Evolutionary conservation across 805 yeast species (phyloP).

Genomic region (Schizosaccharomyces lindneri): DNA sequence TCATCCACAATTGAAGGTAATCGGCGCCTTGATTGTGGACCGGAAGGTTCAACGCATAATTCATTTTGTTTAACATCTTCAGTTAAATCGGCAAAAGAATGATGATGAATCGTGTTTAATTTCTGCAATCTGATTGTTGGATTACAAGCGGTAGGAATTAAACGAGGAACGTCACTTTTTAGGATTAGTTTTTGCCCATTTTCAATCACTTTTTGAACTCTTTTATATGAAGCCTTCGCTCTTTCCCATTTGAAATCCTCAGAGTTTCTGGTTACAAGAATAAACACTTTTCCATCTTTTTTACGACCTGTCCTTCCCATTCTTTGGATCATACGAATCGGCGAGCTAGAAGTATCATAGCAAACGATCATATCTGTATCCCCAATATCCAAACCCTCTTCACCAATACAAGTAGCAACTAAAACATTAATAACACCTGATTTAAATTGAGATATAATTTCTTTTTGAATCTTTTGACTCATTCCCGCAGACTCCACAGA

Average conservation of each 20-base stretch:
- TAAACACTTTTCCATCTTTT: conserved; percentile 58
- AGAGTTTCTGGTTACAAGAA: conserved; percentile 40
- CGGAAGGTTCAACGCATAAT: background rate
- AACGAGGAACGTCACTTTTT: background rate
- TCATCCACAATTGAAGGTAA: background rate
- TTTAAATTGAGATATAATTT: conserved; percentile 34
- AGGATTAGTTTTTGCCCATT: background rate
- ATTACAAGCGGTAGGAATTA: background rate
- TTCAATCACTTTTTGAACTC: background rate
- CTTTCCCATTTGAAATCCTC: conserved; percentile 60
- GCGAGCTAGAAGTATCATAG: conserved; percentile 79
- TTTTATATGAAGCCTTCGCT: conserved; percentile 56
- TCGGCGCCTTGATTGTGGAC: background rate
- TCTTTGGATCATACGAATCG: conserved; percentile 77
- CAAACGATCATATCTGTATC: conserved; percentile 87
- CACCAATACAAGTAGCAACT: conserved; percentile 94
- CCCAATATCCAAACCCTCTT: conserved; percentile 94
- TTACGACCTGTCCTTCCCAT: conserved; percentile 98
- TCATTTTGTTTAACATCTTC: background rate
- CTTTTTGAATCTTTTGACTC: background rate
- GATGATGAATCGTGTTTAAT: background rate
- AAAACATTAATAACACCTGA: conserved; percentile 48
- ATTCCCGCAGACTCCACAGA: background rate
- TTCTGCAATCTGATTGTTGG: background rate
- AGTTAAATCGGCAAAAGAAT: background rate